Evolutionary conservation across 768 basidiomycete species (phyloP).

Genomic region (Lentinus tigrinus): DNA sequence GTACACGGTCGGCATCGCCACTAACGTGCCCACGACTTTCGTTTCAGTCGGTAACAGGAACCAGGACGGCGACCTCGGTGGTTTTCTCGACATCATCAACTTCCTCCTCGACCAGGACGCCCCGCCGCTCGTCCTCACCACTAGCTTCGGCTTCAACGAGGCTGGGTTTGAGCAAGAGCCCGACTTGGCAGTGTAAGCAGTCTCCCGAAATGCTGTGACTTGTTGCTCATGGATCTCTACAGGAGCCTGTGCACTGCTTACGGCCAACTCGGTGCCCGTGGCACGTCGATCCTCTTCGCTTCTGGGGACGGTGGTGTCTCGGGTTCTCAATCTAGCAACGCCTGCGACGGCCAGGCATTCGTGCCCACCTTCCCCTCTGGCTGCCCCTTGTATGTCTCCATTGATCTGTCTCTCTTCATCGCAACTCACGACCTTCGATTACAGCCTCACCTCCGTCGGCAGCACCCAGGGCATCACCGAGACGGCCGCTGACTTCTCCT

Average conservation of each 20-base stretch:
- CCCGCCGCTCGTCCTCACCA: constrained; percentile 29
- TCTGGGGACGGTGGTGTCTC: constrained; percentile 34
- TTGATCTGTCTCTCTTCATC: not conserved
- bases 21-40: constrained; percentile 28
- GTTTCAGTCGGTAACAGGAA: constrained; percentile 21
- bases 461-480: constrained; percentile 32
- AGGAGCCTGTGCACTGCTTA: constrained; percentile 29
- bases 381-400: constrained; percentile 29
- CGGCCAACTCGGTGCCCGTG: constrained; percentile 29
- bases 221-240: not conserved
- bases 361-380: constrained; percentile 30
- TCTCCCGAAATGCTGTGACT: not conserved
- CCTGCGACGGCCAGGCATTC: constrained; percentile 27
- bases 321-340: constrained; percentile 18
- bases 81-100: constrained; percentile 29
- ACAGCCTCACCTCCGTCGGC: constrained; percentile 36
- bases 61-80: constrained; percentile 18
- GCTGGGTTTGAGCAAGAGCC: constrained; percentile 12
- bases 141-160: constrained; percentile 30
- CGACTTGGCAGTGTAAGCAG: constrained; percentile 21
- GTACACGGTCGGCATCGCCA: constrained; percentile 29
- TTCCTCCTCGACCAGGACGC: constrained; percentile 19
- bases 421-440: not conserved
- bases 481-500: constrained; percentile 32
- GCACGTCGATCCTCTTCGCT: constrained; percentile 31